These are phyloP conservation scores for Sequoia sempervirens DNA, from an alignment of 75 land plant genomes.

Conservation along the genomic window DNA sequence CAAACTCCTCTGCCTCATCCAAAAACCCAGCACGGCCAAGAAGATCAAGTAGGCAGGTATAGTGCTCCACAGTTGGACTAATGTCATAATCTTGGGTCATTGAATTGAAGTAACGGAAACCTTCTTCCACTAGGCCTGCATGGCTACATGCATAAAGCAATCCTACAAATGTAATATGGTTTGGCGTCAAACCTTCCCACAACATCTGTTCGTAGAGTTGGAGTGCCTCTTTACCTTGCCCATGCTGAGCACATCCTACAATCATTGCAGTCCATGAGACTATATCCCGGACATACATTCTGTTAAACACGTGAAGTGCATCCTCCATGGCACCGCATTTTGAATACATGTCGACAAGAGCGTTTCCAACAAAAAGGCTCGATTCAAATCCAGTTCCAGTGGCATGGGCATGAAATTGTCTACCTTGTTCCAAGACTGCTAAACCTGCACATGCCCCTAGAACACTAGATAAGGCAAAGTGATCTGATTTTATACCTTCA, in stretches of 20 bases:
- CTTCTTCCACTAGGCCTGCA: constrained; percentile 35
- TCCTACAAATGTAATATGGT: constrained; percentile 8
- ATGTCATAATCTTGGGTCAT: constrained; percentile 30
- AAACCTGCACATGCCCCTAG: constrained; percentile 15
- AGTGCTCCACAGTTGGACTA: constrained; percentile 35
- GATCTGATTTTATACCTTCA: constrained; percentile 17
- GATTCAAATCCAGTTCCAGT: constrained; percentile 11
- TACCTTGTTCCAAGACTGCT: constrained; percentile 12
- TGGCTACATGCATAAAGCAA: constrained; percentile 13
- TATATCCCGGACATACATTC: constrained; percentile 4
- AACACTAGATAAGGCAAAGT: constrained; percentile 10
- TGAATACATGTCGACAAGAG: constrained; percentile 4
- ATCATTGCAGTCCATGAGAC: constrained; percentile 68
- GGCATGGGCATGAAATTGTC: constrained; percentile 10
- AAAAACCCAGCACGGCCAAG: constrained; percentile 46
- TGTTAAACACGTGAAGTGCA: not conserved
- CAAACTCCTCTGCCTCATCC: constrained; percentile 33
- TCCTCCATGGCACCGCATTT: not conserved
- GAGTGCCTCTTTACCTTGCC: constrained; percentile 32
- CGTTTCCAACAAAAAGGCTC: constrained; percentile 7
- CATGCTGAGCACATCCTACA: constrained; percentile 55
- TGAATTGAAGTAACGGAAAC: constrained; percentile 24
- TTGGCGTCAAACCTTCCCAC: constrained; percentile 11
- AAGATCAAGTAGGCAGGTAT: constrained; percentile 49
- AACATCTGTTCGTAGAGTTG: constrained; percentile 19